Conservation (phyloP, 148 eudicot species). For the Agrostemma githago region DNA sequence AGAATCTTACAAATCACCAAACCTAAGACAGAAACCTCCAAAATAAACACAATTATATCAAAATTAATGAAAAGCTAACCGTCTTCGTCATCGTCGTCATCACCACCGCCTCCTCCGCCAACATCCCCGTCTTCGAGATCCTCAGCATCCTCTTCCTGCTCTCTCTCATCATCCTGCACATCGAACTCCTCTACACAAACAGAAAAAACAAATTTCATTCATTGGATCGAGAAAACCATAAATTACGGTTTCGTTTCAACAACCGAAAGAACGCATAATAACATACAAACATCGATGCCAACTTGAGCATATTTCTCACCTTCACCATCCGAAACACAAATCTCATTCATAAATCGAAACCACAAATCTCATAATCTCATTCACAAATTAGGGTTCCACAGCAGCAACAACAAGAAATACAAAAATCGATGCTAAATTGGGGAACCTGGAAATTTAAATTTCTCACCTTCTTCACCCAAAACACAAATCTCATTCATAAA, state of each 20-base stretch:
- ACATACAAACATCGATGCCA: no score
- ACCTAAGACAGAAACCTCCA: neutral
- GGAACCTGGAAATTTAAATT: no score
- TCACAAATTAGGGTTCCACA: no score
- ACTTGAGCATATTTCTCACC: no score
- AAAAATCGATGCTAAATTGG: no score
- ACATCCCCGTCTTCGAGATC: slow-evolving; percentile 42
- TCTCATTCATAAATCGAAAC: no score
- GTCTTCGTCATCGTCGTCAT: slow-evolving; percentile 72
- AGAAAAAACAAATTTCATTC: neutral
- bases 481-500: no score
- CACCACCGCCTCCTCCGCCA: slow-evolving; percentile 45
- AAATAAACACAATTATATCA: neutral
- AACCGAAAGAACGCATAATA: no score
- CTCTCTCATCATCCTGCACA: slow-evolving; percentile 60
- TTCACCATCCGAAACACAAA: no score
- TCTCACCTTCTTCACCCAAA: no score
- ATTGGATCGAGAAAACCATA: neutral
- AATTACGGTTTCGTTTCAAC: neutral
- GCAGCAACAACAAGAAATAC: no score
- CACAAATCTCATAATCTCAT: no score
- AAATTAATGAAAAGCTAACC: slow-evolving; percentile 17
- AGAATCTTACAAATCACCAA: neutral
- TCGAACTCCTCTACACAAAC: slow-evolving; percentile 59
- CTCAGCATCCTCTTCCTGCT: slow-evolving; percentile 50